These are phyloP conservation scores for Ustilago vetiveriae DNA, from an alignment of 1,284 basidiomycete species.

Conservation along the genomic window DNA sequence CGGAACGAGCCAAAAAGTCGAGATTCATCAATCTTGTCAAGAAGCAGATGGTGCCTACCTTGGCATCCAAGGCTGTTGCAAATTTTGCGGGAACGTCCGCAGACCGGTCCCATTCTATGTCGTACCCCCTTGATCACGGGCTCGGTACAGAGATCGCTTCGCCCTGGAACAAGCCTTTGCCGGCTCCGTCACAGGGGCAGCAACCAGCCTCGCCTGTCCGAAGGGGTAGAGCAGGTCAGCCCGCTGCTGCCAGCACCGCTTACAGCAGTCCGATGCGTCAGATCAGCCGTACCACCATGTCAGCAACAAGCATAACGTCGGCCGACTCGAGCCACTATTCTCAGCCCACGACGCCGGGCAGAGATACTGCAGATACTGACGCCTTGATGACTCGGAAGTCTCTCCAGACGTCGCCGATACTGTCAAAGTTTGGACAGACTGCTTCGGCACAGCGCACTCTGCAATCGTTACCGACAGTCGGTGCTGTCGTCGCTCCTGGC, in stretches of 20 bases:
- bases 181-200: neutral
- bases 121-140: conserved; percentile 5
- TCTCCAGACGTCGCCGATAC: conserved; percentile 24
- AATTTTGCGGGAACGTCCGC: neutral
- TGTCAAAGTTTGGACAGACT: conserved; percentile 13
- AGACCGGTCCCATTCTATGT: conserved; percentile 9
- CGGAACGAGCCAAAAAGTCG: conserved; percentile 50
- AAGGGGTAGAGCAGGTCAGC: neutral
- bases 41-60: conserved; percentile 51
- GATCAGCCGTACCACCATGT: conserved; percentile 6
- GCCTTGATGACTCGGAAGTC: neutral
- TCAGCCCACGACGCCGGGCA: conserved; percentile 24
- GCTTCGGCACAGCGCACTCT: conserved; percentile 8
- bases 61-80: conserved; percentile 36
- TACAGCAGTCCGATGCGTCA: conserved; percentile 29
- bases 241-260: neutral
- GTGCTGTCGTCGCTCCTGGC: conserved; percentile 6
- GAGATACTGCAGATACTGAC: conserved; percentile 1
- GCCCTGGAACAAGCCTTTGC: conserved; percentile 15
- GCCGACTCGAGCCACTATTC: conserved; percentile 38
- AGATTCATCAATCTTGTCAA: conserved; percentile 52
- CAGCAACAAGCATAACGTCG: conserved; percentile 20
- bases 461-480: conserved; percentile 2
- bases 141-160: conserved; percentile 7
- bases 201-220: conserved; percentile 11